A percentile compares a stretch with the other conserved stretches of the same genome.
phyloP scores from a whole-genome alignment of 23 red algal genomes.

The Chondrus crispus region DNA sequence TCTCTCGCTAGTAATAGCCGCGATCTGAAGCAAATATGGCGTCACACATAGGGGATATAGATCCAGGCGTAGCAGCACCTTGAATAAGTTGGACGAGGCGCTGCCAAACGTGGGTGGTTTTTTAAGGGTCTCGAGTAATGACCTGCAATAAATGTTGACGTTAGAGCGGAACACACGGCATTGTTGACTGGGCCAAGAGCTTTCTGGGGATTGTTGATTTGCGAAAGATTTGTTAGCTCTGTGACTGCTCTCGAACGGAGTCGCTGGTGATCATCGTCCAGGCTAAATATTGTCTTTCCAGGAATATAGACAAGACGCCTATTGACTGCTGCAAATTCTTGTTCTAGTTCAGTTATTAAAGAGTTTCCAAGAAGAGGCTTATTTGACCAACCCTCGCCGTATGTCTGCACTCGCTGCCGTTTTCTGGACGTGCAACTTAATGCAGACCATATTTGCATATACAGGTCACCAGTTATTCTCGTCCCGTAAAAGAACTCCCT shows the following conservation, averaged over 20 bases:
- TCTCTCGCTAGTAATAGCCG: background rate
- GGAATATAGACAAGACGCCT: background rate
- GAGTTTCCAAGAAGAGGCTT: background rate
- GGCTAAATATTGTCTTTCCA: background rate
- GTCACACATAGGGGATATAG: background rate
- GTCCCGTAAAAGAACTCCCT: background rate
- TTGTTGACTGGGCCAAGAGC: slow-evolving; percentile 12
- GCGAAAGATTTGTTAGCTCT: background rate
- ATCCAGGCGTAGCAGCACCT: slow-evolving; percentile 3
- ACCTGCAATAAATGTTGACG: background rate
- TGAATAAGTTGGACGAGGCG: slow-evolving; percentile 1
- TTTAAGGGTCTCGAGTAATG: background rate
- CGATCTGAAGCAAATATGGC: slow-evolving; percentile 17
- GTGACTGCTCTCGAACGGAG: background rate
- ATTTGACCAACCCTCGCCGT: background rate
- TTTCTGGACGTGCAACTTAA: background rate
- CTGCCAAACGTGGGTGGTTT: slow-evolving; percentile 2
- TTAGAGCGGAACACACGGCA: slow-evolving; percentile 16
- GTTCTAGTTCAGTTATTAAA: background rate
- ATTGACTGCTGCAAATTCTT: background rate
- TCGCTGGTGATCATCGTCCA: slow-evolving; percentile 19
- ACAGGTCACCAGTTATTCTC: background rate
- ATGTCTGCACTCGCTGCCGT: background rate
- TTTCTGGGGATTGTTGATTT: slow-evolving; percentile 7
- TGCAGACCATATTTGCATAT: background rate